These are phyloP conservation scores for Cinchona pubescens DNA, from an alignment of 257 asterid species.

Conservation along the genomic window DNA sequence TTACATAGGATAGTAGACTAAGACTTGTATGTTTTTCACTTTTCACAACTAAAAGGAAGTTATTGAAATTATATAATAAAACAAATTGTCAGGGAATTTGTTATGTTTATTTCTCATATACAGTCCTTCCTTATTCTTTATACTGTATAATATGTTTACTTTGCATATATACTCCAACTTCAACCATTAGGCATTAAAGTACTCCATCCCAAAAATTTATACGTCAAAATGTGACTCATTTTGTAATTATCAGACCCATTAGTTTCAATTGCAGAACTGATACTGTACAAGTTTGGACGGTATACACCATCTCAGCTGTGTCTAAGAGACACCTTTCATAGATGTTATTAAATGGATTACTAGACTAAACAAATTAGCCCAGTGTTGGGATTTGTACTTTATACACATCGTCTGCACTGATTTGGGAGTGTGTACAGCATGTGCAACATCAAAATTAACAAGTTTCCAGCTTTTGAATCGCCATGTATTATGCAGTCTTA, in stretches of 20 bases:
- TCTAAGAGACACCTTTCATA: too few relatives aligned
- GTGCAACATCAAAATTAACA: too few relatives aligned
- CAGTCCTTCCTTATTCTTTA: too few relatives aligned
- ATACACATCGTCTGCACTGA: too few relatives aligned
- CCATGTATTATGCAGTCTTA: too few relatives aligned
- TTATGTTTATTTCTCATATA: too few relatives aligned
- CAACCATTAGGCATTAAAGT: neutral
- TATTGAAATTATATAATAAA: neutral
- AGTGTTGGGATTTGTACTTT: too few relatives aligned
- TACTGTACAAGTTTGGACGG: neutral
- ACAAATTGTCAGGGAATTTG: neutral
- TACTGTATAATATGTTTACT: neutral
- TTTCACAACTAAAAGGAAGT: neutral
- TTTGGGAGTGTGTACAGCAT: too few relatives aligned
- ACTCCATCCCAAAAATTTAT: neutral
- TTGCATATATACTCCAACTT: neutral
- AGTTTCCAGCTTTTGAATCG: too few relatives aligned
- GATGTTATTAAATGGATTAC: too few relatives aligned
- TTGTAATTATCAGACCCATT: neutral
- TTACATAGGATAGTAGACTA: neutral
- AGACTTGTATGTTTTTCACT: neutral
- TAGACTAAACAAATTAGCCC: too few relatives aligned
- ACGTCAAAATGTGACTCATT: neutral
- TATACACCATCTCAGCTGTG: too few relatives aligned
- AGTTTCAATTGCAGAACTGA: neutral